Evolutionary conservation across 768 basidiomycete genomes (phyloP), one percentile per base, ranked within the genome.

Genomic region (Amyloporia xantha): DNA sequence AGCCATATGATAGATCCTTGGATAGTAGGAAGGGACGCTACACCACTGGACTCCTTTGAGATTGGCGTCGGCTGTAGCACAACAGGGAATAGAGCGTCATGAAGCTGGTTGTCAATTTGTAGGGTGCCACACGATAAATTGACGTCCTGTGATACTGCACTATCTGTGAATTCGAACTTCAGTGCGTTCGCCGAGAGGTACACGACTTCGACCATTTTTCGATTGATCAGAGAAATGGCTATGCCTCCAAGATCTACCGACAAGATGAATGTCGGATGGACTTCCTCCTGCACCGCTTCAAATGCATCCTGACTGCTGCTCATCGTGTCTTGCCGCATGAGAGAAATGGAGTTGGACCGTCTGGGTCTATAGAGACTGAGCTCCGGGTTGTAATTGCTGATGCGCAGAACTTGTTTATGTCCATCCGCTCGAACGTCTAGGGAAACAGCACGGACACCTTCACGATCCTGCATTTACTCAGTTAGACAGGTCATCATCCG

Each of bases 71-170:
- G 95, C 62, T 98, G 95, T 38, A 98, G 72, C 48, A 98, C 82
- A 48, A 98, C 93, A 2, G 96, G 93, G 71, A 84, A 99, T 11
- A 94, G 62, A 15, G 92, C 94, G 50, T 98, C 96, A 51, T 98
- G 95, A 11, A 99, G 78, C 62, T 99, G 96, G 62, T 98, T 99
- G 69, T 99, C 96, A 51, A 98, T 78, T 64, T 98, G 94, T 10
- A 99, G 74, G 57, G 76, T 83, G n/a, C 87, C 90, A 60, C 86
- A 87, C 6, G 85, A 80, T 28, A 98, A 33, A 41, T 80, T 89
- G 46, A 93, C 72, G 1, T 88, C 78, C 59, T 94, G 91, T 4
- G 90, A 84, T 30, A 84, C 74, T 1, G 77, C 68, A 60, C 84
- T 94, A 59, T 87, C 79, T 36, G 75, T 78, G 66, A 94, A 98